Percentiles rank a stretch among this genome's conserved stretches.
Evolutionary conservation across 2,329 filamentous ascomycete genomes (phyloP).

Genomic region (Grosmannia serpens): DNA sequence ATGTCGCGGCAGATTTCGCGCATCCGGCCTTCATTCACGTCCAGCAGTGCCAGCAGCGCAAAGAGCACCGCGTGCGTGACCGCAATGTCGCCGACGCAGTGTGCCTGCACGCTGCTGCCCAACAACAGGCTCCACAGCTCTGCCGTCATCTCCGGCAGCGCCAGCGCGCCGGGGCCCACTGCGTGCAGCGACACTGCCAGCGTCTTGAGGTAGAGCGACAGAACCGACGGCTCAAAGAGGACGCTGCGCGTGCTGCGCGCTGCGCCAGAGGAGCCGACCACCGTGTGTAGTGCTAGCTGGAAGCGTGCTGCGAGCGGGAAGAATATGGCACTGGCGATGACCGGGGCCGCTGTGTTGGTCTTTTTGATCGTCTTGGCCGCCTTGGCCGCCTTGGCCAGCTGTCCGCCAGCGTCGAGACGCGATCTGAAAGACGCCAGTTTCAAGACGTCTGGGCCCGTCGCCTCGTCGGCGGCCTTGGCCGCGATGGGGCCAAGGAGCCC

Average conservation of each 20-base stretch:
- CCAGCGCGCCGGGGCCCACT: slow-evolving; percentile 65
- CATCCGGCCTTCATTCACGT: slow-evolving; percentile 66
- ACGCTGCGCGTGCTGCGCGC: slow-evolving; percentile 38
- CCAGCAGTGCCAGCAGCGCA: slow-evolving; percentile 65
- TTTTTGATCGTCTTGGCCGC: slow-evolving; percentile 16
- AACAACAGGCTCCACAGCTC: slow-evolving; percentile 81
- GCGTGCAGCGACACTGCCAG: slow-evolving; percentile 74
- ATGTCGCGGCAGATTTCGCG: slow-evolving; percentile 61
- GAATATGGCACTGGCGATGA: slow-evolving; percentile 72
- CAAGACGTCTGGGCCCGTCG: slow-evolving; percentile 68
- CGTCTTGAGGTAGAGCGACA: slow-evolving; percentile 76
- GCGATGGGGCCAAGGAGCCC: slow-evolving; percentile 73
- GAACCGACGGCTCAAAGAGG: slow-evolving; percentile 61
- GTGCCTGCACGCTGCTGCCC: slow-evolving; percentile 42
- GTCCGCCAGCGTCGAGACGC: slow-evolving; percentile 37
- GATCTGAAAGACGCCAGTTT: slow-evolving; percentile 87
- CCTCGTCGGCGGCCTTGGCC: slow-evolving; percentile 65
- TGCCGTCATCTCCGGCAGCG: slow-evolving; percentile 66
- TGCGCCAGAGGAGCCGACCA: slow-evolving; percentile 12
- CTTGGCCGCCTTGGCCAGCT: slow-evolving; percentile 7
- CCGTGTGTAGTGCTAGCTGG: slow-evolving; percentile 45
- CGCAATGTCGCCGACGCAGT: slow-evolving; percentile 41
- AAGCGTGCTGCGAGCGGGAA: slow-evolving; percentile 75
- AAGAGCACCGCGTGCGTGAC: slow-evolving; percentile 69
- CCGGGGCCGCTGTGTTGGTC: slow-evolving; percentile 66